Evolutionary conservation across 179 eudicot species (phyloP).

Genomic region (Beta corolliflora): DNA sequence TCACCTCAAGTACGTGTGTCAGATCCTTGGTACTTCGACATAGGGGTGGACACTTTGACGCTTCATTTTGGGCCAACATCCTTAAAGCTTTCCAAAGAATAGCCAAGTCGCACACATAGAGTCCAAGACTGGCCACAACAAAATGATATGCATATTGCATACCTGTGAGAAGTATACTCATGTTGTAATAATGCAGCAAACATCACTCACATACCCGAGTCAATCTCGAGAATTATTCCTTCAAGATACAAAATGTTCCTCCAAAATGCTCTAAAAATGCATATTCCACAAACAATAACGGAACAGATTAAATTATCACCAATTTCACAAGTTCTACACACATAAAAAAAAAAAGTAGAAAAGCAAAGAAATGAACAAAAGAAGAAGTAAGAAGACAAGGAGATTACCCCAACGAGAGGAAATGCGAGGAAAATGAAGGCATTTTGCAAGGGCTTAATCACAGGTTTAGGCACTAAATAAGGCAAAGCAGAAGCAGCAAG

Average conservation of each 20-base stretch:
- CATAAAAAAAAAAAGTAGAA: neutral
- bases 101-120: too few species aligned
- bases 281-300: neutral
- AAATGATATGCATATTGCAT: too few species aligned
- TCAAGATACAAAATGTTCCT: neutral
- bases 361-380: neutral
- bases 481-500: constrained; percentile 79
- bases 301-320: neutral
- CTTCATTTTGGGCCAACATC: too few species aligned
- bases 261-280: neutral
- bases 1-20: too few species aligned
- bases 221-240: neutral
- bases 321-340: neutral
- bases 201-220: neutral
- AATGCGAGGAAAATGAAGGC: constrained; percentile 59
- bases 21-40: too few species aligned
- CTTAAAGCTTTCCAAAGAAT: too few species aligned
- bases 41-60: too few species aligned
- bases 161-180: too few species aligned
- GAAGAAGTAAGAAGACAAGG: neutral
- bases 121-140: too few species aligned
- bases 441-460: constrained; percentile 60
- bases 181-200: neutral
- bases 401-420: constrained; percentile 91
- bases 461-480: constrained; percentile 54